Evolutionary conservation across 495 filamentous ascomycete species (phyloP).

Genomic region (Neurospora sp.): DNA sequence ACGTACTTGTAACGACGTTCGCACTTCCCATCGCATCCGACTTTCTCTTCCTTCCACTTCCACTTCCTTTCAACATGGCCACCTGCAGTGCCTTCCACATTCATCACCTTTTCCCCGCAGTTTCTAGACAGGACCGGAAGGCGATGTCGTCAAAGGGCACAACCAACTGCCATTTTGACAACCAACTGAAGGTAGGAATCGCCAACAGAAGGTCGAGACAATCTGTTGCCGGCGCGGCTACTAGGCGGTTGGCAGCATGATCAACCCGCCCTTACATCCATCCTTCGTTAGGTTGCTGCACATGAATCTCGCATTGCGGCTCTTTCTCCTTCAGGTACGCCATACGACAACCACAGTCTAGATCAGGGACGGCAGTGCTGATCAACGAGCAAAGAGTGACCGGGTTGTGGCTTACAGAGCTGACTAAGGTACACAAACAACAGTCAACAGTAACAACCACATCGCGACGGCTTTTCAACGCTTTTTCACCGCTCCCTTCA

Average conservation of each 20-base stretch:
- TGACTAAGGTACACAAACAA: not conserved
- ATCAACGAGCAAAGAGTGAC: not conserved
- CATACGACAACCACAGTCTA: not conserved
- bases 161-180: not conserved
- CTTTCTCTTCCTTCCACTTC: not conserved
- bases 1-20: not conserved
- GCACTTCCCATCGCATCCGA: not conserved
- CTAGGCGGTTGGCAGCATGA: not conserved
- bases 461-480: not conserved
- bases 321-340: not conserved
- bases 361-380: not conserved
- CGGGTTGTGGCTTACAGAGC: not conserved
- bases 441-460: not conserved
- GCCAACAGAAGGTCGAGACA: not conserved
- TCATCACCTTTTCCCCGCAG: not conserved
- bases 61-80: not conserved
- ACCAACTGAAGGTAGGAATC: not conserved
- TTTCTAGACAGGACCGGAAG: not conserved
- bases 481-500: not conserved
- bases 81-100: not conserved
- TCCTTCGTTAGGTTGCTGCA: not conserved
- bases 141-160: not conserved
- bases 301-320: not conserved
- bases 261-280: not conserved
- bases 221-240: not conserved